Conservation (phyloP, 371 early-diverging fungal species). For the Mycotypha africana region DNA sequence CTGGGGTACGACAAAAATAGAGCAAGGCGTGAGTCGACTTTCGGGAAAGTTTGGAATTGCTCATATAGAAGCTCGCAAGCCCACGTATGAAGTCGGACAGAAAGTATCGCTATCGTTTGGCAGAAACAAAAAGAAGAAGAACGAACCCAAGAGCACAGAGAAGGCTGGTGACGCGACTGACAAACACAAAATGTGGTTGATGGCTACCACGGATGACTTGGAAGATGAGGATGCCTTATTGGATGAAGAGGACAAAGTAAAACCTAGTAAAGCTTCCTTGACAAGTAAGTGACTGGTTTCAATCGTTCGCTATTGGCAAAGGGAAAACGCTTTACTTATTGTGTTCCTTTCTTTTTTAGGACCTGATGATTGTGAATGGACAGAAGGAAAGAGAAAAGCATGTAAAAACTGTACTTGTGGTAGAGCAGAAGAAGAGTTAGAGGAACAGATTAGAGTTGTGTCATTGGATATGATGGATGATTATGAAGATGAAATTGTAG, state of each 20-base stretch:
- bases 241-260: constrained; percentile 80
- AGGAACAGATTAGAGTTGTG: constrained; percentile 59
- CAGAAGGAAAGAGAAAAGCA: constrained; percentile 78
- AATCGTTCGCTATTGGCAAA: too few relatives aligned
- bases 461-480: constrained; percentile 59
- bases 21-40: constrained; percentile 40
- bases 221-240: constrained; percentile 87
- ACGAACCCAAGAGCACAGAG: too few relatives aligned
- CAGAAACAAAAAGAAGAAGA: constrained; percentile 47
- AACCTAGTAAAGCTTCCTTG: constrained; percentile 68
- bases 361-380: constrained; percentile 64
- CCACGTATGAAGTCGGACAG: constrained; percentile 81
- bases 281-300: constrained; percentile 13
- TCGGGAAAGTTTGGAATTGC: constrained; percentile 41
- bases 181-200: constrained; percentile 33
- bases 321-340: not conserved
- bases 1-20: constrained; percentile 39
- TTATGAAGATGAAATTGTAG: constrained; percentile 42
- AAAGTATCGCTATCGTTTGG: constrained; percentile 38
- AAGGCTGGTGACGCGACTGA: too few relatives aligned
- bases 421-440: constrained; percentile 71
- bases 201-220: constrained; percentile 67
- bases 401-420: constrained; percentile 98
- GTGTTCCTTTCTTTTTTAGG: not conserved
- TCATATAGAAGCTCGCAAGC: constrained; percentile 66